Conservation (phyloP, 352 stramenopile genomes). For the Elongisporangium senticosum region DNA sequence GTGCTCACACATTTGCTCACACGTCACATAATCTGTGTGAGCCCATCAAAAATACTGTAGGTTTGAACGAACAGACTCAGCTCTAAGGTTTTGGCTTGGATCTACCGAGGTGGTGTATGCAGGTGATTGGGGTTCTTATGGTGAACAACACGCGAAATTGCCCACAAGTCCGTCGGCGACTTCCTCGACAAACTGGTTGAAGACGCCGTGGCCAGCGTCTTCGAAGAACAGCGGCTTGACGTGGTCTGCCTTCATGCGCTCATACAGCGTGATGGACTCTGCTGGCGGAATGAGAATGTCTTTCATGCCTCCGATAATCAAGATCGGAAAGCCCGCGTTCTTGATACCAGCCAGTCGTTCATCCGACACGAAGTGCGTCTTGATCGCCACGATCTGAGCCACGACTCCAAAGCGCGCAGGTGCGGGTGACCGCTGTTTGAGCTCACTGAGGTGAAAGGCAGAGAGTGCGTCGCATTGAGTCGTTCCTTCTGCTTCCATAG, state of each 20-base stretch:
- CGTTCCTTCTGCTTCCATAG: too few relatives aligned
- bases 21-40: background rate
- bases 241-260: constrained; percentile 20
- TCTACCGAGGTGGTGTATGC: too few relatives aligned
- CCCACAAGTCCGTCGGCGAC: constrained; percentile 19
- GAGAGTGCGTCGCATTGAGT: background rate
- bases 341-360: constrained; percentile 31
- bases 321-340: constrained; percentile 35
- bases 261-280: constrained; percentile 24
- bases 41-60: too few relatives aligned
- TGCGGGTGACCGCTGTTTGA: too few relatives aligned
- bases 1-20: background rate
- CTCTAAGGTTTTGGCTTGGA: too few relatives aligned
- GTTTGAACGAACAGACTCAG: too few relatives aligned
- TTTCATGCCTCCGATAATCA: constrained; percentile 39
- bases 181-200: constrained; percentile 31
- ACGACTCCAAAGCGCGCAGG: background rate
- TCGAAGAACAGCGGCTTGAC: constrained; percentile 27
- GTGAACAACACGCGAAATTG: too few relatives aligned
- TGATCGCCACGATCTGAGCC: constrained; percentile 18
- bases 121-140: too few relatives aligned
- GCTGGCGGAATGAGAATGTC: constrained; percentile 38
- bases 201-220: constrained; percentile 22
- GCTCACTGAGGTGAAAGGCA: background rate
- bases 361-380: constrained; percentile 47